These are phyloP conservation scores for Annulohypoxylon nitens DNA, from an alignment of 495 filamentous ascomycete species.

Conservation along the genomic window DNA sequence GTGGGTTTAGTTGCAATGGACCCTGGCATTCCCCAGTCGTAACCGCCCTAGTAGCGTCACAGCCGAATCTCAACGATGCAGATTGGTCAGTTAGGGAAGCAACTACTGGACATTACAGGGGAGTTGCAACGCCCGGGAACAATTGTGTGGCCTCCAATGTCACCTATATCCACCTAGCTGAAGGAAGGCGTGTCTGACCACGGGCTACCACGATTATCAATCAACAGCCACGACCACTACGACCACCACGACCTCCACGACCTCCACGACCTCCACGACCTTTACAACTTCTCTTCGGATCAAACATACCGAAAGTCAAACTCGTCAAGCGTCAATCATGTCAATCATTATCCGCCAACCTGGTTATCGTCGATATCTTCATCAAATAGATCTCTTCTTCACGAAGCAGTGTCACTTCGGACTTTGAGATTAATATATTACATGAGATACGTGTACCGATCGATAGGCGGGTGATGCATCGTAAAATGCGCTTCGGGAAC, in stretches of 20 bases:
- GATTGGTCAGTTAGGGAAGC: constrained; percentile 4
- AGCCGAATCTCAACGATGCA: background rate
- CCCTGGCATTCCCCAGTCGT: constrained; percentile 11
- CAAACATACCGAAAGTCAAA: background rate
- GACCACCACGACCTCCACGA: background rate
- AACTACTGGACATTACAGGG: background rate
- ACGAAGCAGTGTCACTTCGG: constrained; percentile 6
- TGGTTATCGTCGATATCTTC: constrained; percentile 6
- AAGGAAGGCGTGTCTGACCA: background rate
- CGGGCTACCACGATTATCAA: background rate
- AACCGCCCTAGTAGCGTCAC: constrained; percentile 12
- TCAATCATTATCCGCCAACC: background rate
- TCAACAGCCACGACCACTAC: background rate
- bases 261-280: background rate
- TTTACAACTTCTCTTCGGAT: background rate
- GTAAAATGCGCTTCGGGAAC: constrained; percentile 31
- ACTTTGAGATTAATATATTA: constrained; percentile 5
- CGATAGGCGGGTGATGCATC: constrained; percentile 20
- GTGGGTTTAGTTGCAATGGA: background rate
- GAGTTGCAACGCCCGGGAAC: background rate
- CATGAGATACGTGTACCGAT: constrained; percentile 17
- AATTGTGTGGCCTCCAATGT: background rate
- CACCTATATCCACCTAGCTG: background rate
- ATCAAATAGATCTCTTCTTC: background rate
- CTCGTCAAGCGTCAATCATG: too few species aligned